Evolutionary conservation across 768 basidiomycete genomes (phyloP), one percentile per base, ranked within the genome.

Genomic region (Lactifluus subvellereus): DNA sequence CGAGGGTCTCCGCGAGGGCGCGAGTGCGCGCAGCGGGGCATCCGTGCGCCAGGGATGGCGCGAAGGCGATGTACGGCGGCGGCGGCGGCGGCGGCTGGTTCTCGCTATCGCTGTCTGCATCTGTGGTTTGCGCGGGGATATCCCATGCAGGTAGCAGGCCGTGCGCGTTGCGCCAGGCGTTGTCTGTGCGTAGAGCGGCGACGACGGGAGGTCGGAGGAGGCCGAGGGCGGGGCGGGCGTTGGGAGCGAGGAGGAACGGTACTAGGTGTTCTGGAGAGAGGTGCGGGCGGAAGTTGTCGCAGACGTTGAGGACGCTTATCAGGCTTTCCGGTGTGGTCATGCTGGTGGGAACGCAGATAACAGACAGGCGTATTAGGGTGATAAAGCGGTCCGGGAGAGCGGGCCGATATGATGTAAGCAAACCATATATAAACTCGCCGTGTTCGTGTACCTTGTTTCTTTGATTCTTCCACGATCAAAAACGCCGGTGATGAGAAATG

Each of bases 271-370:
- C 82, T 37, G 58, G 73, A 43, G 35, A 5, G 73, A 58, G 18
- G 72, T 69, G 79, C 62, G 73, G 67, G 42, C 76, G 78, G 59
- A 84, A 84, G 72, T 94, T 94, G 73, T 94, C 84, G 78, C 89
- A 91, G 47, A 74, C 71, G 55, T 84, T 76, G 64, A 94, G 74
- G 61, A 94, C 71, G 30, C 87, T 80, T 30, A 93, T 79, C 68
- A 86, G 85, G 50, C 57, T 66, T 6, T 59, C 20, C 53, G 43
- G 30, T 37, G 53, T 30, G 20, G 37, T n/a, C 32, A 42, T 59
- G 1, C 11, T 35, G 3, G 4, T n/a, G 14, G 37, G 27, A 27
- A 27, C 27, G 27, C 27, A 27, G 27, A 27, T 27, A 27, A 27
- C 27, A 27, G 27, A 27, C 27, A 27, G 27, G 27, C 27, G 27